Evolutionary conservation across 495 filamentous ascomycete genomes (phyloP), one percentile per base, ranked within the genome.

Genomic region (Jackrogersella minutella): DNA sequence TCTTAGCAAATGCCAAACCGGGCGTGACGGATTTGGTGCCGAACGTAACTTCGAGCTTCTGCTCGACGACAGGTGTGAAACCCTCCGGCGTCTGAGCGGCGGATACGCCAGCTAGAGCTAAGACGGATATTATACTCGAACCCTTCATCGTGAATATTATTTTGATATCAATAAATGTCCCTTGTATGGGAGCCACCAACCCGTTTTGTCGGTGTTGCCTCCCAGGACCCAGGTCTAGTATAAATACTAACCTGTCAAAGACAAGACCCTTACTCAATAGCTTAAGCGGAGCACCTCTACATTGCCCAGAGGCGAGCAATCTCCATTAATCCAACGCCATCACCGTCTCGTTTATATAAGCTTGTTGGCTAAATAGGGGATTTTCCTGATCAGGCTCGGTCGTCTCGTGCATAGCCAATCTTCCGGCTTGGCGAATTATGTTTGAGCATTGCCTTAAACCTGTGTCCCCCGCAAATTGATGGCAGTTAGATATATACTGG

Each of bases 1-100:
- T 61, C 58, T 78, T 81, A 2, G 75, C 71, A 24, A 82, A 13
- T 21, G 73, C 66, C 14, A 74, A 67, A 8, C 81, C 81, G 0
- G 79, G 78, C 2, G 74, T 74, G 0, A 69, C 70, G 19, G 80
- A 60, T 49, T 79, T 81, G 33, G 75, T 68, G 17, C 79, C 80
- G 60, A 78, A 81, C 1, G 77, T 74, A 44, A 84, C 74, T 54
- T 81, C 79, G 1, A 84, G 75, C 33, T 76, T 76, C 33, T 72
- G 71, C 11, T 67, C 73, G 5, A 80, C 79, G 1, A 30, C 67
- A 1, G 80, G 81, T 0, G 64, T 54, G 49, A 82, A 82, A 3
- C 79, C 81, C 8, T 58, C 37, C 0, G 81, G 81, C 0, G 81
- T 84, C 64, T 82, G 78, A 16, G 77, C 77, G 19, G 44, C 58